These are phyloP conservation scores for Pezizomycotina sp. DNA, from an alignment of 2,329 filamentous ascomycete species.

Conservation along the genomic window DNA sequence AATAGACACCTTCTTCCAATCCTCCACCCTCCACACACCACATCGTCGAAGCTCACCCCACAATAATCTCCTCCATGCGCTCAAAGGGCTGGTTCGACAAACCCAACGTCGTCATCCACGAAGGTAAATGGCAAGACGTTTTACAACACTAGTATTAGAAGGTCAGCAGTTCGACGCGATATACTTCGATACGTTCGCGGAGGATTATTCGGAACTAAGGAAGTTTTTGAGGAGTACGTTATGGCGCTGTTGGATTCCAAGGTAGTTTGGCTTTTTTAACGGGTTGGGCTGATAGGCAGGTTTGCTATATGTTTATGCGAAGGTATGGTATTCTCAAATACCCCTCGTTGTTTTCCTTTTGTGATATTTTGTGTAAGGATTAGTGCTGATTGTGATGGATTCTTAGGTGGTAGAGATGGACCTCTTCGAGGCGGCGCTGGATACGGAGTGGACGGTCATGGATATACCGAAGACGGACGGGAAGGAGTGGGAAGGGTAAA, in stretches of 20 bases:
- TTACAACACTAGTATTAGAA: constrained; percentile 47
- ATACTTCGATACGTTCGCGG: constrained; percentile 96
- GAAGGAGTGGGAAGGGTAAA: constrained; percentile 68
- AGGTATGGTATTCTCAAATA: too few species aligned
- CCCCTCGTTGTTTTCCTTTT: too few species aligned
- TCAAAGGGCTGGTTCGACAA: constrained; percentile 51
- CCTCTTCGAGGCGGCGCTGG: constrained; percentile 70
- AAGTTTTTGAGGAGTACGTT: constrained; percentile 78
- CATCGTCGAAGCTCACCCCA: constrained; percentile 71
- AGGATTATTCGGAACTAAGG: constrained; percentile 74
- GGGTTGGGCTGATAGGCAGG: constrained; percentile 79
- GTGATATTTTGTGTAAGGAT: too few species aligned
- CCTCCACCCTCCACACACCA: constrained; percentile 54
- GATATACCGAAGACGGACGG: constrained; percentile 39
- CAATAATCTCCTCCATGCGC: constrained; percentile 53
- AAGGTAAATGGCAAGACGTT: constrained; percentile 67
- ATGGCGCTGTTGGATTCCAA: constrained; percentile 58
- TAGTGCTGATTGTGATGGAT: too few species aligned
- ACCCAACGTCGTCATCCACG: constrained; percentile 42
- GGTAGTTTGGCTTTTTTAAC: constrained; percentile 79
- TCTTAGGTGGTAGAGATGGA: constrained; percentile 91
- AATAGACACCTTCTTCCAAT: constrained; percentile 59
- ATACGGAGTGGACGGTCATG: constrained; percentile 74
- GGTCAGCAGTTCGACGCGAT: constrained; percentile 68
- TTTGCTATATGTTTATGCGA: constrained; percentile 92